Base-by-base conservation (phyloP, 108 stramenopile genomes). In the Cyclotella atomus region DNA sequence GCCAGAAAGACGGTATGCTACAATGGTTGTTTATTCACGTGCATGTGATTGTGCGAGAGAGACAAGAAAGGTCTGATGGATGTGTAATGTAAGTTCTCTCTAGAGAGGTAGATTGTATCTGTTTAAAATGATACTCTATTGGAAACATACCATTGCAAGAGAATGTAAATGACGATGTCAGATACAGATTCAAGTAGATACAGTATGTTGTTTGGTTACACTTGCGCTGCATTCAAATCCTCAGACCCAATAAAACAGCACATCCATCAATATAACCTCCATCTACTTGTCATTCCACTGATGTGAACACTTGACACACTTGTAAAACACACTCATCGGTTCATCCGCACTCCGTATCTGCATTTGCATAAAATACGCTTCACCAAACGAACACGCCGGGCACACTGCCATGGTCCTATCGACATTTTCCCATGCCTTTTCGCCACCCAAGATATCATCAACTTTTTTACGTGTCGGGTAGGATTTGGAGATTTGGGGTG, bases 311-410 rank as follows among this genome's bases (percentile, higher is more conserved):
- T 87, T 88, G 49, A 82, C 84, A 79, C 98, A 99, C 71, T 97
- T 98, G 85, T 98, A 98, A 72, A 99, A 99, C 21, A 92, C 85
- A 50, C 96, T 98, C 95, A 97, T 97, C 36, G 99, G 97, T 81
- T 97, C 96, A 78, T 97, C 96, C 0, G 96, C 96, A 62, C 88
- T 93, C 32, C 98, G 88, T 63, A 98, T 97, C 75, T 99, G 97
- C 73, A 98, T 97, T 77, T 98, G 97, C 95, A 98, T 95, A 88
- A 98, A 99, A 83, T 97, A 99, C 0, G 99, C 99, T 81, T 96
- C 87, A 20, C 87, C 79, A 73, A 89, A 86, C 53, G 76, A 71
- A 73, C 99, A 99, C 21, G 57, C 60, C 6, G 98, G 97, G 79
- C 99, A 99, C 8, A 77, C 71, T 7, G 93, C 92, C 79, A 82